Base-by-base conservation (phyloP, 768 basidiomycete genomes). In the Agaricus sinodeliciosus region DNA sequence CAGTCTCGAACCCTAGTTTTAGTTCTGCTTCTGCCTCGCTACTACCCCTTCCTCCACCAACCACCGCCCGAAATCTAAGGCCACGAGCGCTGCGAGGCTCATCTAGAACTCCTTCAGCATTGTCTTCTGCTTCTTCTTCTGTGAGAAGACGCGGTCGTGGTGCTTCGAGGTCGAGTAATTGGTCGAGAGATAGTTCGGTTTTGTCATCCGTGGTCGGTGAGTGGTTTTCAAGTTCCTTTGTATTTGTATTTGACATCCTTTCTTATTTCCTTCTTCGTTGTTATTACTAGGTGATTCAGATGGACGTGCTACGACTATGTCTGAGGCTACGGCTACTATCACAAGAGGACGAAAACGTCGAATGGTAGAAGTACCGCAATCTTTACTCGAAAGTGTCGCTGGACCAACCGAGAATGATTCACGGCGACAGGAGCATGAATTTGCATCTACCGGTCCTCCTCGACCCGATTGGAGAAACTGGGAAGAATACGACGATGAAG, bases 31-130 rank as follows among this genome's bases (percentile, higher is more conserved):
- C 22, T 22, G 22, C 3, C 22, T 36, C 45, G 26, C n/a, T 47
- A 43, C 11, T 46, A 3, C 57, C n/a, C n/a, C n/a, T 65, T 11
- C 65, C 62, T 45, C 58, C 55, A n/a, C 65, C 65, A 1, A 51
- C 54, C n/a, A 64, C 64, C 19, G 58, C 54, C 35, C 55, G 64
- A 18, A 57, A 43, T 49, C 59, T 61, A 3, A 53, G 37, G 13
- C 61, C 66, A 6, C 36, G 51, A 12, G 26, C 28, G 5, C 28
- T 37, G 11, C 58, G 64, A 28, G 8, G 31, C 2, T 3, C 31
- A 11, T 63, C 63, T 25, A 44, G 59, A 18, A 46, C 61, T 15
- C 57, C 59, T 15, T 64, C 59, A 0, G 31, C 6, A 2, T 7
- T 31, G 6, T 31, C 31, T 8, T 31, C 31, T 31, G 31, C 31